These are phyloP conservation scores for Megacollybia marginata DNA, from an alignment of 768 basidiomycete species.

Conservation along the genomic window DNA sequence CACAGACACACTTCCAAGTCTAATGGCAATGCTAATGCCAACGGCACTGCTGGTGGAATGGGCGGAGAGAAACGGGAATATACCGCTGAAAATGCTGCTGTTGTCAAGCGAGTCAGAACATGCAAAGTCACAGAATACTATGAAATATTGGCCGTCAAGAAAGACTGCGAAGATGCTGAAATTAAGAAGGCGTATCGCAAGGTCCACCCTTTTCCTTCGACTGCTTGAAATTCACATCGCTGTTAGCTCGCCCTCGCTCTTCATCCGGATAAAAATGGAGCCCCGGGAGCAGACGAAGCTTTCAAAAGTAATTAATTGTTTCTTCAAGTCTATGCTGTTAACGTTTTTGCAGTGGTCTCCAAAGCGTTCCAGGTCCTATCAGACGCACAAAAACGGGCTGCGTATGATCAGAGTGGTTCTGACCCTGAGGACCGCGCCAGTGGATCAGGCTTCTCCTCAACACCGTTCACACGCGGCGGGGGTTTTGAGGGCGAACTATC, in stretches of 20 bases:
- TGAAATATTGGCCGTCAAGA: slow-evolving; percentile 76
- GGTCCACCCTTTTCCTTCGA: slow-evolving; percentile 35
- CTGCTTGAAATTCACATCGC: slow-evolving; percentile 1
- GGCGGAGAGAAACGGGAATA: slow-evolving; percentile 78
- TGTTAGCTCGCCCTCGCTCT: slow-evolving; percentile 76
- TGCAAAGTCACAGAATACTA: slow-evolving; percentile 93
- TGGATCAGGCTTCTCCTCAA: slow-evolving; percentile 49
- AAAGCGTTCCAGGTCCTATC: slow-evolving; percentile 96
- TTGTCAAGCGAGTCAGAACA: slow-evolving; percentile 78
- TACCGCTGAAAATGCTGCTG: slow-evolving; percentile 72
- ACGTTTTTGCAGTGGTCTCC: slow-evolving; percentile 69
- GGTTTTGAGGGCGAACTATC: slow-evolving; percentile 80
- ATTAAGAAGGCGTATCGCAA: slow-evolving; percentile 96
- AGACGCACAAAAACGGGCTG: slow-evolving; percentile 86
- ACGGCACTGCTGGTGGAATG: slow-evolving; percentile 54
- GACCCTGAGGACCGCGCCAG: slow-evolving; percentile 83
- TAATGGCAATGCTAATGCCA: slow-evolving; percentile 17
- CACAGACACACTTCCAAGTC: slow-evolving; percentile 42
- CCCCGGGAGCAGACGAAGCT: slow-evolving; percentile 96
- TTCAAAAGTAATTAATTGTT: slow-evolving; percentile 70
- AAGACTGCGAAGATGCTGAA: slow-evolving; percentile 75
- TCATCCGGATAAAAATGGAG: slow-evolving; percentile 92
- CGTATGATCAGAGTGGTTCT: slow-evolving; percentile 74
- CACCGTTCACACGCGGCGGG: slow-evolving; percentile 40
- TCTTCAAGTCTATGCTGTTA: slow-evolving; percentile 1